Base-by-base conservation (phyloP, 2,329 filamentous ascomycete species). In the Arthrinium phaeospermum region DNA sequence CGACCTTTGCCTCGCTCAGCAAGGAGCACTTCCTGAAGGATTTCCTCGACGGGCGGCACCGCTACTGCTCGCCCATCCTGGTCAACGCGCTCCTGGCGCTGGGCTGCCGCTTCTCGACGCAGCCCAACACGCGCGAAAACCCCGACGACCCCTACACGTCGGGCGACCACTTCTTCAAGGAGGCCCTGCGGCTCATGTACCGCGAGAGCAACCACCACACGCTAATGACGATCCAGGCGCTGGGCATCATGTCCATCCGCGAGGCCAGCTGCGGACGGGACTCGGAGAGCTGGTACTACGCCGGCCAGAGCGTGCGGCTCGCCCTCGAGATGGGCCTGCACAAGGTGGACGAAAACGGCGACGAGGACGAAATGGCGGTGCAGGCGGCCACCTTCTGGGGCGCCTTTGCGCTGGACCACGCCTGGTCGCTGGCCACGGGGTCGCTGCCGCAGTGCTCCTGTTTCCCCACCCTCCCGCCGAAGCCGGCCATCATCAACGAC, bases 201-300 rank as follows among this genome's bases (percentile, higher is more conserved):
- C 83, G 88, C 71, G 87, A 91, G 74, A 80, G 83, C 1, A 84
- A 93, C 73, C 88, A 90, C 70, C 89, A 93, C 74, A 88, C 81
- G 8, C 82, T 94, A 44, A 93, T 92, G 2, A 94, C 91, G 5
- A 91, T 93, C 64, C 93, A 95, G 82, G 92, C 93, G 1, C 83
- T 95, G 24, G 92, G 92, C 7, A 89, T 95, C 76, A 93, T 95
- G 91, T 91, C 91, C 7, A 90, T 94, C 74, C 85, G 92, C 57
- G 92, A 95, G 82, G 91, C 91, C 3, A 94, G 92, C 77, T 91
- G 90, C 74, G 92, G 92, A 0, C 86, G 92, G 46, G 91, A 94
- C 77, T 93, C 91, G 44, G 90, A 92, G 75, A 93, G 92, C 69
- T 94, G 92, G 86, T 92, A 90, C 72, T 92, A 93, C 74, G 90